These are phyloP conservation scores for Hortaea sp. DNA, from an alignment of 2,329 filamentous ascomycete species.

Conservation along the genomic window DNA sequence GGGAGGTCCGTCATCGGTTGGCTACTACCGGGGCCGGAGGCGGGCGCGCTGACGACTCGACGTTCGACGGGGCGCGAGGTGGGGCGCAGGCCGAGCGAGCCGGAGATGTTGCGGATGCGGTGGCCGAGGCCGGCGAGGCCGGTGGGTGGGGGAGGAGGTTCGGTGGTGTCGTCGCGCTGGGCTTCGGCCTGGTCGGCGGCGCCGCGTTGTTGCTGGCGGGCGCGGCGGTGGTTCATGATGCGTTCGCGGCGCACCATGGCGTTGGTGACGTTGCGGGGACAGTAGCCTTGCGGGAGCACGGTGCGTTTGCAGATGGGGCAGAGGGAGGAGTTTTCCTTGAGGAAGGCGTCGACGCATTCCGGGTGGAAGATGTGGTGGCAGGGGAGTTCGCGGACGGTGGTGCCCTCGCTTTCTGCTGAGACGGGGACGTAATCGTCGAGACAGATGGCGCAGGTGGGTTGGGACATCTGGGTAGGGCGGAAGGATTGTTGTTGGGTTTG, in stretches of 20 bases:
- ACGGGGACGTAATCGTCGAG: slow-evolving; percentile 60
- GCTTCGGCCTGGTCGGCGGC: neutral
- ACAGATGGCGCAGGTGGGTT: slow-evolving; percentile 84
- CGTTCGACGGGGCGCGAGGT: too few relatives aligned
- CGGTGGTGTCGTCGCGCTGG: neutral
- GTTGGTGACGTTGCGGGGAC: slow-evolving; percentile 59
- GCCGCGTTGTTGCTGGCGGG: slow-evolving; percentile 40
- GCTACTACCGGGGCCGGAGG: too few relatives aligned
- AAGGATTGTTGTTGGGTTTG: slow-evolving; percentile 7
- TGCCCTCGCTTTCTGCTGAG: slow-evolving; percentile 11
- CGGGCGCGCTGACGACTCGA: too few relatives aligned
- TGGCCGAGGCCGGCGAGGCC: neutral
- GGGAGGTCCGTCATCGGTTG: neutral
- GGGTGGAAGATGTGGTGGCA: slow-evolving; percentile 92
- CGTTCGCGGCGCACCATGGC: slow-evolving; percentile 76
- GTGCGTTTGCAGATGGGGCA: slow-evolving; percentile 86
- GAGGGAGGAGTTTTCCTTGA: slow-evolving; percentile 67
- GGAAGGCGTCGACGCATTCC: slow-evolving; percentile 79
- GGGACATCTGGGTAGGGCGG: slow-evolving; percentile 43
- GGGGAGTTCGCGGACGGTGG: slow-evolving; percentile 72
- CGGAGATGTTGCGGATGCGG: neutral
- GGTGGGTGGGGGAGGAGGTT: neutral
- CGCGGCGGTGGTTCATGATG: slow-evolving; percentile 43
- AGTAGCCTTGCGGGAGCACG: slow-evolving; percentile 58
- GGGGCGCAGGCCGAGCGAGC: too few relatives aligned